Evolutionary conservation across 352 stramenopile genomes (phyloP).

Genomic region (Phytophthora pinifolia): DNA sequence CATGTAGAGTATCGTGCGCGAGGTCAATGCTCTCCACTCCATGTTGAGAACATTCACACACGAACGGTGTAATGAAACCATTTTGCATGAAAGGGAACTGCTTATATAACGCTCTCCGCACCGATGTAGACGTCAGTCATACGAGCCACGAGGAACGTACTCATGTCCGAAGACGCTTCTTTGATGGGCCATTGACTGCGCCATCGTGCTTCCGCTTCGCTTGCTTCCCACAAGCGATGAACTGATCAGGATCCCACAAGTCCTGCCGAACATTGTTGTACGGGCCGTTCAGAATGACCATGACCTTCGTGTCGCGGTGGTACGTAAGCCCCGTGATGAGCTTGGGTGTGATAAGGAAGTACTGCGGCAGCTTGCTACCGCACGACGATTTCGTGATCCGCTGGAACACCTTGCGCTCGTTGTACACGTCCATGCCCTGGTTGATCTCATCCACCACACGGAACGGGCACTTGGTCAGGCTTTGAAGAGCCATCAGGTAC

Average conservation of each 20-base stretch:
- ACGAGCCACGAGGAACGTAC: not conserved
- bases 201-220: constrained; percentile 33
- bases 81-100: constrained; percentile 15
- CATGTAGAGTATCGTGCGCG: constrained; percentile 68
- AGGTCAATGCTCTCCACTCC: constrained; percentile 6
- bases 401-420: constrained; percentile 89
- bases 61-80: constrained; percentile 22
- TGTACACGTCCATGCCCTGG: constrained; percentile 90
- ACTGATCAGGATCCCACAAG: constrained; percentile 62
- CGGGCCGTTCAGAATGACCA: constrained; percentile 86
- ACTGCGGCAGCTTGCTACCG: constrained; percentile 84
- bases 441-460: constrained; percentile 90
- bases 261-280: constrained; percentile 84
- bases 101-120: constrained; percentile 21
- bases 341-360: constrained; percentile 90
- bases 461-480: constrained; percentile 85
- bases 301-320: constrained; percentile 86
- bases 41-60: constrained; percentile 13
- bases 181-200: constrained; percentile 8
- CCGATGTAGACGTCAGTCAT: constrained; percentile 6
- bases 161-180: constrained; percentile 40
- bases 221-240: constrained; percentile 43
- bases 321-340: constrained; percentile 85
- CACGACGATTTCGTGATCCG: constrained; percentile 88
- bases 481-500: constrained; percentile 90